Conservation (phyloP, 768 basidiomycete genomes). For the Cystofilobasidium bisporidii region DNA sequence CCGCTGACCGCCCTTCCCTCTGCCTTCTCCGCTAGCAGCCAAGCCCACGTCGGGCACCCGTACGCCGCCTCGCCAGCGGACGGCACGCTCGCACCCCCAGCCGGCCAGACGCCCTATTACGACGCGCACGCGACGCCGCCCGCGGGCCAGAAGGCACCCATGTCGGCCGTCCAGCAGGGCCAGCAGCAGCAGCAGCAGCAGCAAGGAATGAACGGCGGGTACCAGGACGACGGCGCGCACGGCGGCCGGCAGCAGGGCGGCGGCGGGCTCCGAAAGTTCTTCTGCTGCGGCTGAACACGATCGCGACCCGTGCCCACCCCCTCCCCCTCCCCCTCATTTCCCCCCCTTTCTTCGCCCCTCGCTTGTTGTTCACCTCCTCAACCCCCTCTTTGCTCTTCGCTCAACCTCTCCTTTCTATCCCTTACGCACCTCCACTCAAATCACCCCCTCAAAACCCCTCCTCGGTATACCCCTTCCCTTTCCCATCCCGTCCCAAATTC, state of each 20-base stretch:
- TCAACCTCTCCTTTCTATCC: no score
- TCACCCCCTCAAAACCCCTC: no score
- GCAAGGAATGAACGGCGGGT: slow-evolving; percentile 28
- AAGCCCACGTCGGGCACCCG: neutral
- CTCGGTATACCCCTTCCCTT: no score
- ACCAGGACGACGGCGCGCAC: slow-evolving; percentile 27
- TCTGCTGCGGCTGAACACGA: slow-evolving; percentile 25
- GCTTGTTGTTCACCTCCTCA: no score
- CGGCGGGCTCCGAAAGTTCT: slow-evolving; percentile 18
- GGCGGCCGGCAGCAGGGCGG: neutral
- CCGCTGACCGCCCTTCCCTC: neutral
- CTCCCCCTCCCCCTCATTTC: neutral
- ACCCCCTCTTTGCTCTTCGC: neutral
- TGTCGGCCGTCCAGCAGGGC: neutral
- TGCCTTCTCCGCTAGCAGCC: neutral
- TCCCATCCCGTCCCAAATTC: no score
- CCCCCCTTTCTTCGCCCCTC: neutral
- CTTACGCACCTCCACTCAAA: no score
- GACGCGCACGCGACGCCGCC: slow-evolving; percentile 16
- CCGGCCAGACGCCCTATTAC: slow-evolving; percentile 20
- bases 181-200: slow-evolving; percentile 5
- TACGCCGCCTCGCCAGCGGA: neutral
- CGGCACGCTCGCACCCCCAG: neutral
- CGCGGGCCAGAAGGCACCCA: neutral
- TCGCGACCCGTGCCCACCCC: neutral